phyloP scores from a whole-genome alignment of 2,329 filamentous ascomycete species.

The Gnomoniopsis sp. region DNA sequence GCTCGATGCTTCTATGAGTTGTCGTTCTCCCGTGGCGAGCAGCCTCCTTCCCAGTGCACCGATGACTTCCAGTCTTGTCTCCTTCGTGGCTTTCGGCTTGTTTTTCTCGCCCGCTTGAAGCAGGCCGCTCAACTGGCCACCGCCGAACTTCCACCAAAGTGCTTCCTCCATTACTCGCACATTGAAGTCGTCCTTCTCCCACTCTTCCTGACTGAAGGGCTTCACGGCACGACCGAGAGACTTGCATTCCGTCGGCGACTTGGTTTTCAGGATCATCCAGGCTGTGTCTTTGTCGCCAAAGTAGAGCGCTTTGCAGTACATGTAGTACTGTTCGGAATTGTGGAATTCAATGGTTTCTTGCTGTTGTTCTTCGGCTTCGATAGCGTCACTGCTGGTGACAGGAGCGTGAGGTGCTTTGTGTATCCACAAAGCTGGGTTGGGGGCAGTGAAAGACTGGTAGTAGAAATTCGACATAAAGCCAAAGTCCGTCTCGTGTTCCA shows the following conservation, averaged over 20 bases:
- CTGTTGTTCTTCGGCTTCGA: background rate
- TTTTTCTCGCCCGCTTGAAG: background rate
- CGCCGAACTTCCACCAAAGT: background rate
- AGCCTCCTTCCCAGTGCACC: too few species aligned
- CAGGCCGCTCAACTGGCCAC: background rate
- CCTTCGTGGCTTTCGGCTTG: too few species aligned
- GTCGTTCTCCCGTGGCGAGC: too few species aligned
- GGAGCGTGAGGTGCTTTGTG: background rate
- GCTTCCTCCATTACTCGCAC: slow-evolving; percentile 3
- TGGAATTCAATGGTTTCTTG: background rate
- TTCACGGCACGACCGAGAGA: background rate
- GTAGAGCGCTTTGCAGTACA: slow-evolving; percentile 3
- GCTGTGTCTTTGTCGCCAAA: background rate
- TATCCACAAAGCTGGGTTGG: background rate
- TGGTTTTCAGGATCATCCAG: background rate
- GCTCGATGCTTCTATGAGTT: too few species aligned
- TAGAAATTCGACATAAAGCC: slow-evolving; percentile 10
- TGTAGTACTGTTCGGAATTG: slow-evolving; percentile 6
- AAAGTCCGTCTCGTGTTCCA: background rate
- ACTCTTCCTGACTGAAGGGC: background rate
- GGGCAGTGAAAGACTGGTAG: background rate
- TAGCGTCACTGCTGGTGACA: too few species aligned
- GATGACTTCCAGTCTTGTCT: too few species aligned
- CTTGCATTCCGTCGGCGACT: background rate
- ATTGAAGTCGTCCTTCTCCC: background rate